Evolutionary conservation across 192 early-diverging fungal genomes (phyloP), one percentile per base, ranked within the genome.

Genomic region (Backusella circina): DNA sequence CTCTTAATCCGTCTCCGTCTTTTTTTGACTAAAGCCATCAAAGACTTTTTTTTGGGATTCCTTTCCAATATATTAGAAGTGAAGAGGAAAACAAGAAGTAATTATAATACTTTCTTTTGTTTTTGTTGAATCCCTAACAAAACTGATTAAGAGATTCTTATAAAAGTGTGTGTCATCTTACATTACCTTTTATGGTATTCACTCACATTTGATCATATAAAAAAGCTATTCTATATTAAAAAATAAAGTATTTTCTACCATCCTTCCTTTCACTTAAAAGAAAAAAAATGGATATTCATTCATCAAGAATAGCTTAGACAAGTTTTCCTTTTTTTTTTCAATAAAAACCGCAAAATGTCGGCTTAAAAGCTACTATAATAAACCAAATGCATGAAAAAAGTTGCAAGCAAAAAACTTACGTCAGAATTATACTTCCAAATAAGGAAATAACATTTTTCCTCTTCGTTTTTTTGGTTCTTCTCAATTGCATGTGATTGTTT

Each of bases 381-480:
- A n/a, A n/a, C n/a, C 33, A 12, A 26, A 57, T 57, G 54, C 54
- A 57, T 57, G 54, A 61, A 61, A 21, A 21, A 28, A 28, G 21
- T 28, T 18, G 33, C 5, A 35, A 35, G 33, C 33, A 5, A 18
- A 47, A 57, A 61, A 28, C 8, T 61, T 61, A 61, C 54, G 54
- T 61, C 54, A 61, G 54, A 28, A 28, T 61, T 4, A 13, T 61
- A 26, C 10, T 10, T 61, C 54, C n/a, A 12, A 61, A 61, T 26
- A 61, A 61, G 54, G 54, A 61, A 61, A 28, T 47, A 26, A 10
- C 21, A 9, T 54, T 54, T 21, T 51, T 51, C 13, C 32, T 74
- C 5, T 57, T 32, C 33, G 37, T 72, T 72, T 72, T 72, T 12
- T 72, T 72, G 32, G 8, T 57, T 57, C 23, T 21, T 57, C 10